Conservation (phyloP, 176 grass and related monocot genomes). For the Zoysia pacifica region DNA sequence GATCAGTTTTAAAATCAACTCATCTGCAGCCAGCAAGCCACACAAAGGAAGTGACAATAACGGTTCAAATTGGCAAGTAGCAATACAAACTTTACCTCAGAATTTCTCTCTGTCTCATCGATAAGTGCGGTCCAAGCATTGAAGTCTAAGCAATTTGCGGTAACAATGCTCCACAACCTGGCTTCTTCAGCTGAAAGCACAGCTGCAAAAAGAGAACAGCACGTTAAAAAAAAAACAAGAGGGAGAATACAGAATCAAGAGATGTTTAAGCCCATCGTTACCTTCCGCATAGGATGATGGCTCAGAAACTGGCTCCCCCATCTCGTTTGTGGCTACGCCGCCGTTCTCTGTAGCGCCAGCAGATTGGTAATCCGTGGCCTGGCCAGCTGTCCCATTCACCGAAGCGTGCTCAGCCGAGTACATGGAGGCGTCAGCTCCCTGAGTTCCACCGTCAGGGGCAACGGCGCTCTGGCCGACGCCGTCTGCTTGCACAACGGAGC, state of each 20-base stretch:
- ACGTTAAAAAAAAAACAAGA: background rate
- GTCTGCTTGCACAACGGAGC: slow-evolving; percentile 7
- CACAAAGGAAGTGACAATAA: background rate
- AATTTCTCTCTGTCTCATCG: slow-evolving; percentile 87
- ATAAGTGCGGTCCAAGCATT: slow-evolving; percentile 91
- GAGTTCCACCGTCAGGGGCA: slow-evolving; percentile 20
- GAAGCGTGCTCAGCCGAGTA: slow-evolving; percentile 49
- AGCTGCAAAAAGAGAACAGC: slow-evolving; percentile 39
- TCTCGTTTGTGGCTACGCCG: slow-evolving; percentile 17
- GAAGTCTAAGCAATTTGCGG: slow-evolving; percentile 71
- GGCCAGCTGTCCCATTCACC: slow-evolving; percentile 55
- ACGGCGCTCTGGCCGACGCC: no score
- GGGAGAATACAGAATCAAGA: background rate
- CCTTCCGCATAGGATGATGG: slow-evolving; percentile 73
- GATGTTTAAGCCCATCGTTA: slow-evolving; percentile 23
- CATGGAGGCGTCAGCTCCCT: slow-evolving; percentile 26
- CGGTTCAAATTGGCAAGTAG: background rate
- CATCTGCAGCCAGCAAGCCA: background rate
- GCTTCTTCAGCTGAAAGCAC: slow-evolving; percentile 83
- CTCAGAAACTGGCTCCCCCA: slow-evolving; percentile 41
- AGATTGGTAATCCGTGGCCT: slow-evolving; percentile 58
- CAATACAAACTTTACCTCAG: slow-evolving; percentile 51
- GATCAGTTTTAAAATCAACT: background rate
- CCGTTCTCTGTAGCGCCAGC: slow-evolving; percentile 64
- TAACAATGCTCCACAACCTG: slow-evolving; percentile 82